Base-by-base conservation (phyloP, 2,329 filamentous ascomycete genomes). In the Harringtonia aguacate region DNA sequence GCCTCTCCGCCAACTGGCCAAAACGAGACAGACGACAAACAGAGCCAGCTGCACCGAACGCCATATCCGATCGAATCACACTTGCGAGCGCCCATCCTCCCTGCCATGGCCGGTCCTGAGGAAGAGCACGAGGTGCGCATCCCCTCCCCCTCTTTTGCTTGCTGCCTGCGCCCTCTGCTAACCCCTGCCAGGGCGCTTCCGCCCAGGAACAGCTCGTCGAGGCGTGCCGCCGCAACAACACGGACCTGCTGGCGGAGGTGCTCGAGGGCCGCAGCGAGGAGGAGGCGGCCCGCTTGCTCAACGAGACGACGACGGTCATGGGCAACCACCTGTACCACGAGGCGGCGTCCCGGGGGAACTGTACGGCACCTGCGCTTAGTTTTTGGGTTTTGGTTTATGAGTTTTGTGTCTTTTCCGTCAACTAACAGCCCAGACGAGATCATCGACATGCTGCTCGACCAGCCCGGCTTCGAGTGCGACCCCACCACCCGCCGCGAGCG, bases 221-320 rank as follows among this genome's bases (percentile, higher is more conserved):
- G 69, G 86, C 92, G 56, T 94, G 86, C 67, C 86, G 90, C 49
- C 79, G 88, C 58, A 90, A 97, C 73, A 95, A 97, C 66, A 81
- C 81, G 53, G 82, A 90, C 43, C 79, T 97, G 48, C 78, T 97
- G 45, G 67, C 76, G 55, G 82, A 92, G 56, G 75, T 89, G 46
- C 72, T 95, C 53, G 65, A 74, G 35, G 66, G 68, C 52, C 75
- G 75, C 52, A 65, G 67, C 46, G 78, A 81, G 44, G 72, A 77
- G 47, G 72, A 84, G 56, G 78, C 86, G 48, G 80, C 88, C 29
- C 62, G 75, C 41, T 79, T 94, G 52, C 79, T 98, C 61, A 98
- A 98, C 70, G 75, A 77, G 39, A 86, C 89, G 41, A 84, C 78
- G 37, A 88, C 92, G 55, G 79, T 88, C 12, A 73, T 95, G 66